Evolutionary conservation across 2,329 filamentous ascomycete genomes (phyloP).

Genomic region (Botrytis porri): DNA sequence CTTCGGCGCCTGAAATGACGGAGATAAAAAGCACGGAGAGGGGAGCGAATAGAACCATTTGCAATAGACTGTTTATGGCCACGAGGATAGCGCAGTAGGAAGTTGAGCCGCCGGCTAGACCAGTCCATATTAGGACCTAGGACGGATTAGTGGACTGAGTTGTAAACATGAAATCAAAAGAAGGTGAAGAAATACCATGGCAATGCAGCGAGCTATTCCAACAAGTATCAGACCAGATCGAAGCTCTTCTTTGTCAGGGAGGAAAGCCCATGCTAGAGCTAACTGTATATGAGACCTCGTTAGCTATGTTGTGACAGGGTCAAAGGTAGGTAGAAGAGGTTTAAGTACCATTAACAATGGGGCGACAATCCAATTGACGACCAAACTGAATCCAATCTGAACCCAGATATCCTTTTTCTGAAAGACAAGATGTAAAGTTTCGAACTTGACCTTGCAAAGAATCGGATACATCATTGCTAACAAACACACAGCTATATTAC

Average conservation of each 20-base stretch:
- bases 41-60: slow-evolving; percentile 71
- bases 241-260: slow-evolving; percentile 56
- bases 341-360: slow-evolving; percentile 68
- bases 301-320: background rate
- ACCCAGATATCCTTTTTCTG: slow-evolving; percentile 64
- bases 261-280: slow-evolving; percentile 63
- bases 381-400: slow-evolving; percentile 72
- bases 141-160: slow-evolving; percentile 12
- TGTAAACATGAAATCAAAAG: background rate
- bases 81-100: slow-evolving; percentile 84
- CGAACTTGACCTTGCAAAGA: slow-evolving; percentile 79
- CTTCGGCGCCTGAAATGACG: slow-evolving; percentile 56
- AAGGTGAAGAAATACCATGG: slow-evolving; percentile 58
- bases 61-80: slow-evolving; percentile 70
- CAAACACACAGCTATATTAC: slow-evolving; percentile 63
- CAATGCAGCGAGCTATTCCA: slow-evolving; percentile 80
- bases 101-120: slow-evolving; percentile 69
- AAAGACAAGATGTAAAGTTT: slow-evolving; percentile 68
- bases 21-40: slow-evolving; percentile 64
- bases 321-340: too few relatives aligned
- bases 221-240: slow-evolving; percentile 75
- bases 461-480: slow-evolving; percentile 96
- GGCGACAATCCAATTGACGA: slow-evolving; percentile 80
- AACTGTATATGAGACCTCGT: slow-evolving; percentile 42
- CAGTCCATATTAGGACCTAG: slow-evolving; percentile 68